phyloP scores from a whole-genome alignment of 129 eudicot genomes.

The Pittosporum tobira region DNA sequence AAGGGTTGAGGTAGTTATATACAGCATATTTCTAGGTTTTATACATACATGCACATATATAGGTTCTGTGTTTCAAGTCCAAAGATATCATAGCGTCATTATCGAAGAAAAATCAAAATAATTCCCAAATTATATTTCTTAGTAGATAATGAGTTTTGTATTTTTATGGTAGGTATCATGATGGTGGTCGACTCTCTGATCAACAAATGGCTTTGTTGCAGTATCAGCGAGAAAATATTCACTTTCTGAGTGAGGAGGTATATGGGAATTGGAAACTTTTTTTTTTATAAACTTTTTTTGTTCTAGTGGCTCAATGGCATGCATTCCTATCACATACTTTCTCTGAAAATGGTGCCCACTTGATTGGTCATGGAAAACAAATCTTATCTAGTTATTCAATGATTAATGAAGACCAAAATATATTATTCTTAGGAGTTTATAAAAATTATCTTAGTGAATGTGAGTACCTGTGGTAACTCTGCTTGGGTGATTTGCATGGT shows the following conservation, averaged over 20 bases:
- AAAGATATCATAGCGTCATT: too few relatives aligned
- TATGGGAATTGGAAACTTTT: conserved; percentile 3
- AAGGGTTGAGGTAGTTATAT: conserved; percentile 63
- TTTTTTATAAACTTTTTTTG: too few relatives aligned
- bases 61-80: too few relatives aligned
- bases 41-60: too few relatives aligned
- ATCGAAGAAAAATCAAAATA: too few relatives aligned
- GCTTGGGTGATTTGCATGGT: not conserved
- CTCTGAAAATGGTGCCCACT: not conserved
- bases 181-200: conserved; percentile 91
- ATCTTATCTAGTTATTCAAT: too few relatives aligned
- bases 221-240: conserved; percentile 91
- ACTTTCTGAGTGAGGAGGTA: conserved; percentile 99
- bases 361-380: not conserved
- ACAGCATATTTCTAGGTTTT: not conserved
- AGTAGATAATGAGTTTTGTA: not conserved
- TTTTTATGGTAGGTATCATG: conserved; percentile 57
- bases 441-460: not conserved
- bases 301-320: not conserved
- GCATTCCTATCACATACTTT: not conserved
- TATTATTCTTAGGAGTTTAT: not conserved
- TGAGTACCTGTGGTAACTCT: not conserved
- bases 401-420: not conserved
- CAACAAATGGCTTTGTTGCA: conserved; percentile 98
- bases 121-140: not conserved